These are phyloP conservation scores for barrel medic (Medicago truncatula) DNA, from an alignment of 306 rosid genomes.

Conservation along the genomic window MtrunA17r5.0-ANR NC_053046.1:9652001-9652500, in stretches of 20 bases:
- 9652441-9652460: slow-evolving; percentile 91
- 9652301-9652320: slow-evolving; percentile 35
- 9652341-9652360: neutral
- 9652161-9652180: neutral
- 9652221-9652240: slow-evolving; percentile 35
- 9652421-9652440: slow-evolving; percentile 92
- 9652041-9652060: neutral
- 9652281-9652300: slow-evolving; percentile 31
- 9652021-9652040: neutral
- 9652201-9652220: slow-evolving; percentile 33
- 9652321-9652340: slow-evolving; percentile 25
- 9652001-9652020: neutral
- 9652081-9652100: neutral
- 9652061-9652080: slow-evolving; percentile 3
- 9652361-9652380: slow-evolving; percentile 15
- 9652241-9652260: slow-evolving; percentile 18
- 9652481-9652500: slow-evolving; percentile 77
- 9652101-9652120: slow-evolving; percentile 8
- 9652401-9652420: slow-evolving; percentile 64
- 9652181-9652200: neutral
- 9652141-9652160: neutral
- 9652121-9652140: neutral
- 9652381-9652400: slow-evolving; percentile 43
- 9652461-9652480: slow-evolving; percentile 77
- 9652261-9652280: slow-evolving; percentile 36